Evolutionary conservation across 495 filamentous ascomycete species (phyloP).

Genomic region (Darksidea phi): DNA sequence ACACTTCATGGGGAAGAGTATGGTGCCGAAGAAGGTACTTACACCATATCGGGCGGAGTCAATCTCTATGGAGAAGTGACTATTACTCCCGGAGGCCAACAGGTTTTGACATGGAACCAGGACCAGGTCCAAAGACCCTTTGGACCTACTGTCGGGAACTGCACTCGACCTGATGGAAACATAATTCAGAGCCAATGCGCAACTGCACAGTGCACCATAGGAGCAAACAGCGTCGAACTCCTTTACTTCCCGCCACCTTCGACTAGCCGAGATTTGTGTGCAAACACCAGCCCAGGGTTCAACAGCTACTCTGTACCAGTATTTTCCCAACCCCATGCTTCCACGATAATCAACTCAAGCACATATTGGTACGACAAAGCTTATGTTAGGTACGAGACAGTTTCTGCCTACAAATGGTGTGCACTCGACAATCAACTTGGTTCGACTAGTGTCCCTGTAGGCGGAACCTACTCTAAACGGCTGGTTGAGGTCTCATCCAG

Average conservation of each 20-base stretch:
- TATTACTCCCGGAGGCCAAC: background rate
- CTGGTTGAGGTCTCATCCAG: background rate
- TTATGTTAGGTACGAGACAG: background rate
- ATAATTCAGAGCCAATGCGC: background rate
- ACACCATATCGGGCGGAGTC: background rate
- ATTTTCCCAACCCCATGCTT: background rate
- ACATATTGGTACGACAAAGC: slow-evolving; percentile 4
- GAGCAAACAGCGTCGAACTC: background rate
- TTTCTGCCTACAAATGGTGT: background rate
- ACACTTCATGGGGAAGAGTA: background rate
- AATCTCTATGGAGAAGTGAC: background rate
- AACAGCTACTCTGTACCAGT: background rate
- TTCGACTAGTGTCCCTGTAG: background rate
- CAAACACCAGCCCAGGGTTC: background rate
- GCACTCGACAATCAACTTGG: background rate
- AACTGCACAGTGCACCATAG: background rate
- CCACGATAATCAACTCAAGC: background rate
- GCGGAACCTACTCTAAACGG: background rate
- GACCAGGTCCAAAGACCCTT: background rate
- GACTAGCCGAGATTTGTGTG: background rate
- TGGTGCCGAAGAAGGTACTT: background rate
- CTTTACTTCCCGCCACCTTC: background rate
- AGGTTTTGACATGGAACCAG: background rate
- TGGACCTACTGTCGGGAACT: background rate
- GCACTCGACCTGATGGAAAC: background rate